Percentiles rank a stretch among this genome's conserved stretches.
phyloP scores from a whole-genome alignment of 495 filamentous ascomycete species.

The Glarea lozoyensis region DNA sequence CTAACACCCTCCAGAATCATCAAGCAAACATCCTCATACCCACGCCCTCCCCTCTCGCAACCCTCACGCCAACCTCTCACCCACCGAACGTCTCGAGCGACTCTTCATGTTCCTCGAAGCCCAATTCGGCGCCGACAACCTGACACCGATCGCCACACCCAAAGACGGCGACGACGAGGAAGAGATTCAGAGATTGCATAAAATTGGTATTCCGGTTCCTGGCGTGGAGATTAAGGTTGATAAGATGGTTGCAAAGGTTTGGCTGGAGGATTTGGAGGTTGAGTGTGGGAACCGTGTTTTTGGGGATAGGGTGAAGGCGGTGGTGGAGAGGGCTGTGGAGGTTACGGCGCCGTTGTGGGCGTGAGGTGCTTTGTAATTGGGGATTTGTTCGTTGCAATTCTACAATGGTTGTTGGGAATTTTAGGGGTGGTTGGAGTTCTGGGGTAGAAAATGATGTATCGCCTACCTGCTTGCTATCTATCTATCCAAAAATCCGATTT shows the following conservation, averaged over 20 bases:
- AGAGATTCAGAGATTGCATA: constrained; percentile 62
- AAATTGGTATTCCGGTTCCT: constrained; percentile 77
- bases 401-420: too few species aligned
- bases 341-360: constrained; percentile 67
- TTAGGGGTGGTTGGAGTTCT: too few species aligned
- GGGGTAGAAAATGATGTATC: too few species aligned
- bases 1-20: constrained; percentile 30
- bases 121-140: constrained; percentile 77
- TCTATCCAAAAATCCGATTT: too few species aligned
- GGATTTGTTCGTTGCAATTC: too few species aligned
- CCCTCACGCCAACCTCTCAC: constrained; percentile 59
- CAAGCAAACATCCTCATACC: constrained; percentile 48
- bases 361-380: too few species aligned
- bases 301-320: constrained; percentile 71
- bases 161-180: constrained; percentile 29
- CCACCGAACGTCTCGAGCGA: constrained; percentile 67
- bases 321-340: constrained; percentile 89
- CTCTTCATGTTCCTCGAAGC: constrained; percentile 95
- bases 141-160: constrained; percentile 63
- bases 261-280: constrained; percentile 84
- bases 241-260: constrained; percentile 77
- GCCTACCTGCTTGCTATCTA: too few species aligned
- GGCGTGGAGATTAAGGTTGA: constrained; percentile 83
- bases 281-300: constrained; percentile 70
- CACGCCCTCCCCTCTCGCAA: constrained; percentile 48